Base-by-base conservation (phyloP, 1,284 basidiomycete genomes). In the Sphaerobolus stellatus region DNA sequence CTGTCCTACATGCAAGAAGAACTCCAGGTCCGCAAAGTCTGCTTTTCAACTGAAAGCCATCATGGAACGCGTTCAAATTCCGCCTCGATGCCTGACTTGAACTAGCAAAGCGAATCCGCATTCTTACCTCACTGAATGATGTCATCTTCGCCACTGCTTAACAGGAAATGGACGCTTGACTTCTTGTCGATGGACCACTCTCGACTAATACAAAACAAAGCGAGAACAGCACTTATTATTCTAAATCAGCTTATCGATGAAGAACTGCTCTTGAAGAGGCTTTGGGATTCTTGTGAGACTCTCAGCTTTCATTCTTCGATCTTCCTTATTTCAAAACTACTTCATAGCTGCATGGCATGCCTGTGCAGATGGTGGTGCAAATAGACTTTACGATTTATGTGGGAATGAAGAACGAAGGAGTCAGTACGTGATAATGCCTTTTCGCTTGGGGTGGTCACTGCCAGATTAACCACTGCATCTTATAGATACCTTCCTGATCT, bases 341-440 rank as follows among this genome's bases (percentile, higher is more conserved):
- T 11, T 28, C 25, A n/a, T 33, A 52, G 70, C 61, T 25, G 49
- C 57, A 9, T 57, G 72, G 52, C 64, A 73, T 14, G 62, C 75
- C 30, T 99, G 95, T 68, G 96, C 96, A 0, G 96, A 98, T 65
- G 96, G 96, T 16, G 96, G 94, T 41, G 92, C 92, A 2, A 99
- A 99, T 70, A 79, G 92, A 20, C 74, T 98, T 22, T 81, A 86
- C 61, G 92, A 96, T 64, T 63, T 76, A 14, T 71, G 90, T 56
- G 58, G 57, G 24, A 33, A 45, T 43, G 43, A 58, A 48, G 31
- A 59, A 64, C n/a, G 66, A 65, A 9, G 61, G 68, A 30, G 66
- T 67, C 48, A 59, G 61, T 49, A 52, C 59, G 73, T 73, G 65
- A 65, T 67, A 62, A n/a, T n/a, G n/a, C 56, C n/a, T 48, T 18